Base-by-base conservation (phyloP, 345 rosid species). In the Melaleuca quinquenervia region DNA sequence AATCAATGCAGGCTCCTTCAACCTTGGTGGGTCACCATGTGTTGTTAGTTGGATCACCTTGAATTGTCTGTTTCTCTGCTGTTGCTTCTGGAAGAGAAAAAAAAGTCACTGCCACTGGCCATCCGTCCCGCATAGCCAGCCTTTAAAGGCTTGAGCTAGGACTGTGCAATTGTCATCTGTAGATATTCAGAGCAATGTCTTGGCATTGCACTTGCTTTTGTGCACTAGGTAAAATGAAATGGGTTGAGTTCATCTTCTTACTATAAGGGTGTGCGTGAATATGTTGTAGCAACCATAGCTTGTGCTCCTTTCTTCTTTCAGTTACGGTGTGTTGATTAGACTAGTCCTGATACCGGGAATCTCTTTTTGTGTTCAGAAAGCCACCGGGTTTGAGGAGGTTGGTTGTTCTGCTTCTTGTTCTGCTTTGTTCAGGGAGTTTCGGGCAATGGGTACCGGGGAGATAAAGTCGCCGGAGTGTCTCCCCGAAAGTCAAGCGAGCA, bases 391-490 rank as follows among this genome's bases (percentile, higher is more conserved):
- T 53, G 10, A 50, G 83, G 50, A 24, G 18, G 10, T 48, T 48
- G 50, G 21, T n/a, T 45, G 54, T 64, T 58, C 13, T 75, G 82
- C 16, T 82, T 85, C 48, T 29, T 75, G 85, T 78, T 85, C 41
- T 82, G 32, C 26, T 60, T 16, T 83, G 60, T 52, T 85, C 82
- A 6, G 84, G 86, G 84, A 85, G 87, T 36, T 86, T 52, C 22
- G 48, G 87, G 85, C 70, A 82, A 93, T 95, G 98, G 93, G 85
- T 82, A 89, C 88, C 45, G 52, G 86, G 51, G 96, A 96, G 90
- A 95, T 95, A 60, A 96, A 93, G 83, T 93, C 96, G 82, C 91
- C 94, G 1, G 91, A 83, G 60, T 88, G 88, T 88, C 58, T 84
- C 50, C 80, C 88, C 1, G 90, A 87, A 86, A 91, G 94, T 44